Evolutionary conservation across 2,329 filamentous ascomycete genomes (phyloP).

Genomic region (Escovopsis weberi): DNA sequence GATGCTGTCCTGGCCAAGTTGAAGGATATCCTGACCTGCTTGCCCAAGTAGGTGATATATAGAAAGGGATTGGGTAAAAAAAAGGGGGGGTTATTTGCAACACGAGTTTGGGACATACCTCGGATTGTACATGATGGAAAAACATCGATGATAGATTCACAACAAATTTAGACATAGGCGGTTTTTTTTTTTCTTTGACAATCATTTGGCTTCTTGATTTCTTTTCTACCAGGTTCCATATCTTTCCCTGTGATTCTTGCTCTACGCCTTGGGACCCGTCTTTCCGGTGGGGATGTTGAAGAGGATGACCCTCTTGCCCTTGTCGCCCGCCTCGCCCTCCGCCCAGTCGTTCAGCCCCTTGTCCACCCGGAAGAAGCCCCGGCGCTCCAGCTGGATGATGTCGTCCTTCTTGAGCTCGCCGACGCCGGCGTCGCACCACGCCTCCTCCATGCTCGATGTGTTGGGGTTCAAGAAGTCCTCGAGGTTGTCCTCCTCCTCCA

Average conservation of each 20-base stretch:
- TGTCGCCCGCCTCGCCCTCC: conserved; percentile 32
- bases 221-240: too few relatives aligned
- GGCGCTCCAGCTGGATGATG: conserved; percentile 89
- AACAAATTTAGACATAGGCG: background rate
- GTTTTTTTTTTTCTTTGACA: background rate
- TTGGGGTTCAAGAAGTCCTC: conserved; percentile 69
- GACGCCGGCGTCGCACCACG: conserved; percentile 70
- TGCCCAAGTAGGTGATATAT: conserved; percentile 3
- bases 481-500: conserved; percentile 74
- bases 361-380: conserved; percentile 85
- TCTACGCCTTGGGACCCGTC: conserved; percentile 8
- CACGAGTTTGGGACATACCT: too few relatives aligned
- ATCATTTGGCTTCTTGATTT: too few relatives aligned
- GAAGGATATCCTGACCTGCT: conserved; percentile 16
- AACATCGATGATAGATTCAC: too few relatives aligned
- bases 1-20: conserved; percentile 18
- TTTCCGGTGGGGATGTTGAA: conserved; percentile 43
- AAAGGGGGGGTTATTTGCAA: too few relatives aligned
- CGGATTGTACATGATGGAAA: too few relatives aligned
- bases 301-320: conserved; percentile 35
- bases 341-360: conserved; percentile 37
- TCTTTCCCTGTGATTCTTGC: background rate
- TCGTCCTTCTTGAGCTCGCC: conserved; percentile 67
- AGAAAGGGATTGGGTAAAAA: too few relatives aligned
- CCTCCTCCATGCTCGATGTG: conserved; percentile 61